Conservation (phyloP, 352 stramenopile genomes). For the Phytophthora multivora region DNA sequence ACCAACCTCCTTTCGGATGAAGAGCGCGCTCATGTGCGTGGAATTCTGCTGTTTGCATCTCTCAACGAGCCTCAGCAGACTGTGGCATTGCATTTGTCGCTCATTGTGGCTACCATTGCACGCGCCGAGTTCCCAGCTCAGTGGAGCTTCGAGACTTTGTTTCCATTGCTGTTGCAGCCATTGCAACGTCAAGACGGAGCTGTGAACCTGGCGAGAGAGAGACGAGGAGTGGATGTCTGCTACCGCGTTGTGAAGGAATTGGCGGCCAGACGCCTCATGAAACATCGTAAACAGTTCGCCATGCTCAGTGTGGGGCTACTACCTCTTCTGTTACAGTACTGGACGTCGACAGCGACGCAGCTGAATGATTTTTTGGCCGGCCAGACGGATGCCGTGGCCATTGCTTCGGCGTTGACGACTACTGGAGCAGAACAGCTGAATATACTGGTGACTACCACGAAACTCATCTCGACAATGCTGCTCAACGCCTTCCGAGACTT, state of each 20-base stretch:
- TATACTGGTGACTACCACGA: slow-evolving; percentile 58
- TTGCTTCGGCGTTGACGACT: slow-evolving; percentile 14
- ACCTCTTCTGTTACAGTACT: slow-evolving; percentile 64
- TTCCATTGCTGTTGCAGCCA: slow-evolving; percentile 58
- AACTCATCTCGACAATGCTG: slow-evolving; percentile 72
- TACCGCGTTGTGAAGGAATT: slow-evolving; percentile 85
- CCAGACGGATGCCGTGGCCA: slow-evolving; percentile 6
- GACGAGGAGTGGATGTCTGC: slow-evolving; percentile 58
- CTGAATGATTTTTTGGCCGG: slow-evolving; percentile 36
- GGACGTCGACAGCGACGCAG: slow-evolving; percentile 39
- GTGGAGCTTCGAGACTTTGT: slow-evolving; percentile 72
- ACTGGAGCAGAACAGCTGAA: slow-evolving; percentile 34
- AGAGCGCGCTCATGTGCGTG: slow-evolving; percentile 54
- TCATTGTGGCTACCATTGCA: slow-evolving; percentile 70
- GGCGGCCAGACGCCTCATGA: slow-evolving; percentile 71
- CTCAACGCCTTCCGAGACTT: slow-evolving; percentile 77
- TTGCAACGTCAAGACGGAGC: slow-evolving; percentile 33
- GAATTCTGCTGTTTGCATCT: slow-evolving; percentile 63
- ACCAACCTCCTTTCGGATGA: slow-evolving; percentile 37
- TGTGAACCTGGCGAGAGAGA: slow-evolving; percentile 28
- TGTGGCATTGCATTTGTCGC: slow-evolving; percentile 64
- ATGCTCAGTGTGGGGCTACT: slow-evolving; percentile 71
- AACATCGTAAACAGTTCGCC: slow-evolving; percentile 84
- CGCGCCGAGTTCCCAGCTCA: slow-evolving; percentile 75
- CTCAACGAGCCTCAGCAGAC: slow-evolving; percentile 65